Conservation (phyloP, 768 basidiomycete genomes). For the Daedaleopsis nitida region DNA sequence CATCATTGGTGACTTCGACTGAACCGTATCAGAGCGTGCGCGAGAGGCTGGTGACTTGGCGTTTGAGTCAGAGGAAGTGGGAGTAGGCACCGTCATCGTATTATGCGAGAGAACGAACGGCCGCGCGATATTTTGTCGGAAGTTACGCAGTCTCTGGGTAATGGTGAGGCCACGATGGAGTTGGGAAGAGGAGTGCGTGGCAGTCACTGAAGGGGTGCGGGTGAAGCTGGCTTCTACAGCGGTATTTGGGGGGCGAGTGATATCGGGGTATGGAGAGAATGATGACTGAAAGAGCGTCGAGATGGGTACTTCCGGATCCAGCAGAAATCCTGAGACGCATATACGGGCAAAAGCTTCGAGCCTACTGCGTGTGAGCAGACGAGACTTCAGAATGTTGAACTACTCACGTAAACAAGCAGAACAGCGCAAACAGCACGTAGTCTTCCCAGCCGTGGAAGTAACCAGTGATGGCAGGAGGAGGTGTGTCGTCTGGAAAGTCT, state of each 20-base stretch:
- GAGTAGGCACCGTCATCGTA: slow-evolving; percentile 18
- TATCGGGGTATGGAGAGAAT: slow-evolving; percentile 31
- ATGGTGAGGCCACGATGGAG: slow-evolving; percentile 45
- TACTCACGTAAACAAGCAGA: slow-evolving; percentile 83
- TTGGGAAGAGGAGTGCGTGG: slow-evolving; percentile 26
- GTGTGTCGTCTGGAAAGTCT: slow-evolving; percentile 36
- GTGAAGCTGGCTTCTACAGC: slow-evolving; percentile 14
- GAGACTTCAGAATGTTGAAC: background rate
- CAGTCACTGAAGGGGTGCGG: slow-evolving; percentile 15
- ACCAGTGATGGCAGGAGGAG: slow-evolving; percentile 51
- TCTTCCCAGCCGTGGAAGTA: slow-evolving; percentile 94
- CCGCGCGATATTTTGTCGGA: slow-evolving; percentile 50
- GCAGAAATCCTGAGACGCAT: slow-evolving; percentile 83
- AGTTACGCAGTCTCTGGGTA: slow-evolving; percentile 44
- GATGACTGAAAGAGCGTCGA: slow-evolving; percentile 45
- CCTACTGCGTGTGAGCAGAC: slow-evolving; percentile 39
- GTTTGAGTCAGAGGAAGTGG: slow-evolving; percentile 8
- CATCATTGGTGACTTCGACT: slow-evolving; percentile 33
- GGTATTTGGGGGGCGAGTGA: slow-evolving; percentile 28
- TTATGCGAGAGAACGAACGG: slow-evolving; percentile 53
- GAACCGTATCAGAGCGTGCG: slow-evolving; percentile 31
- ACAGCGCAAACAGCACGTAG: slow-evolving; percentile 79
- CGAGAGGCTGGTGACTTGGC: slow-evolving; percentile 10
- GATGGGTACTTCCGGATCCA: slow-evolving; percentile 76
- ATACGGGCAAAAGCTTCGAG: slow-evolving; percentile 88